Evolutionary conservation across 148 eudicot species (phyloP).

Genomic region (Fallopia convolvulus): DNA sequence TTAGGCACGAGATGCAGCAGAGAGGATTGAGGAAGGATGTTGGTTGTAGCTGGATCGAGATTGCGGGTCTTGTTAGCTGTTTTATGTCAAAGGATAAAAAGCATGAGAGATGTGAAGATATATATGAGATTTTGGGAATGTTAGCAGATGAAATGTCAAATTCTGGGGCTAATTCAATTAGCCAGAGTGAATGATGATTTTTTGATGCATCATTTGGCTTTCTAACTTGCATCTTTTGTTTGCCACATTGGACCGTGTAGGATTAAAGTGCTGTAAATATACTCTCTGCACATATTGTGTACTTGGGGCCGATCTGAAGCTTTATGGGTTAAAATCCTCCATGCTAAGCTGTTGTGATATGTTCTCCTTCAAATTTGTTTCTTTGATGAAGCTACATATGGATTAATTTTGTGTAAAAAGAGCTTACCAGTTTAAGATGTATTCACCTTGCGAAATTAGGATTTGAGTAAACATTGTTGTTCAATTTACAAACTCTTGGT

Average conservation of each 20-base stretch:
- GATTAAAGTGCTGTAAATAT: neutral
- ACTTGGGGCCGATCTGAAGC: neutral
- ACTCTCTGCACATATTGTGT: neutral
- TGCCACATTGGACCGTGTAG: neutral
- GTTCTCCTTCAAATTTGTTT: neutral
- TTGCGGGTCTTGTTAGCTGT: conserved; percentile 39
- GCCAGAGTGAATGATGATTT: conserved; percentile 1
- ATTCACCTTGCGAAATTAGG: no score
- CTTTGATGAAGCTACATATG: neutral
- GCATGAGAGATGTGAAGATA: conserved; percentile 36
- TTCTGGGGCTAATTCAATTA: neutral
- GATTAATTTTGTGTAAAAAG: no score
- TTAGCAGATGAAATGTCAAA: conserved; percentile 45
- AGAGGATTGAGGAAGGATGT: conserved; percentile 61
- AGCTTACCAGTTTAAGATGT: no score
- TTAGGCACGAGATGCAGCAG: conserved; percentile 61
- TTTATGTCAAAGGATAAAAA: conserved; percentile 59
- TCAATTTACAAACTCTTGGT: no score
- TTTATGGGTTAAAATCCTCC: neutral
- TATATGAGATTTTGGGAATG: conserved; percentile 38
- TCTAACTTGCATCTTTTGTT: neutral
- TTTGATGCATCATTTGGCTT: neutral
- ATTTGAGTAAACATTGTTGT: no score
- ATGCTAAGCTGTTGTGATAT: neutral
- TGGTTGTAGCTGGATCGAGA: conserved; percentile 84